These are phyloP conservation scores for Myxozyma neglecta DNA, from an alignment of 805 yeast genomes.

Conservation along the genomic window DNA sequence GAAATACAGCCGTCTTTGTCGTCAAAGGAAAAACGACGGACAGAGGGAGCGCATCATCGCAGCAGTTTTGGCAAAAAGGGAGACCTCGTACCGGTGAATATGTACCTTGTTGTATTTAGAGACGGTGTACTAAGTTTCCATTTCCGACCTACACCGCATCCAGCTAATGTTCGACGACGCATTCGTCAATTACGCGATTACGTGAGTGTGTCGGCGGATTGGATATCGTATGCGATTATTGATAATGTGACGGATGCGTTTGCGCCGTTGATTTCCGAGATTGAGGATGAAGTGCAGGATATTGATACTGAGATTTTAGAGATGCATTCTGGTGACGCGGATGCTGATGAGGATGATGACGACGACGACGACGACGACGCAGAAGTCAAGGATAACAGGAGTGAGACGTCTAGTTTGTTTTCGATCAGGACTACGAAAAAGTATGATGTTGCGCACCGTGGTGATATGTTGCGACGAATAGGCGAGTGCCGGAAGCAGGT, in stretches of 20 bases:
- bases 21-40: slow-evolving; percentile 29
- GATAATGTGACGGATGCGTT: slow-evolving; percentile 97
- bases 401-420: slow-evolving; percentile 18
- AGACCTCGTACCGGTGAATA: slow-evolving; percentile 74
- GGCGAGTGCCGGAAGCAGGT: slow-evolving; percentile 95
- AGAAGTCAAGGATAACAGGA: slow-evolving; percentile 14
- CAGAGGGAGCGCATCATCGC: slow-evolving; percentile 11
- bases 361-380: slow-evolving; percentile 43
- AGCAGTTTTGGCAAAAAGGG: slow-evolving; percentile 23
- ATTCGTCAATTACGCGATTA: slow-evolving; percentile 86
- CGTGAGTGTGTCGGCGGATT: slow-evolving; percentile 85
- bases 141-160: slow-evolving; percentile 92
- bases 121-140: slow-evolving; percentile 93
- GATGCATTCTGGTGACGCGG: slow-evolving; percentile 55
- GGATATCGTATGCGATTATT: slow-evolving; percentile 95
- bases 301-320: slow-evolving; percentile 88
- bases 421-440: slow-evolving; percentile 5
- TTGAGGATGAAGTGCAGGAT: slow-evolving; percentile 90
- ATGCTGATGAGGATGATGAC: slow-evolving; percentile 53
- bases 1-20: slow-evolving; percentile 58
- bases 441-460: slow-evolving; percentile 52
- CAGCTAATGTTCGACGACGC: slow-evolving; percentile 91
- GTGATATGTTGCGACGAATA: slow-evolving; percentile 90
- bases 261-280: slow-evolving; percentile 93
- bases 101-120: slow-evolving; percentile 87